Conservation (phyloP, 2,329 filamentous ascomycete genomes). For the Colletotrichum theobromicola region DNA sequence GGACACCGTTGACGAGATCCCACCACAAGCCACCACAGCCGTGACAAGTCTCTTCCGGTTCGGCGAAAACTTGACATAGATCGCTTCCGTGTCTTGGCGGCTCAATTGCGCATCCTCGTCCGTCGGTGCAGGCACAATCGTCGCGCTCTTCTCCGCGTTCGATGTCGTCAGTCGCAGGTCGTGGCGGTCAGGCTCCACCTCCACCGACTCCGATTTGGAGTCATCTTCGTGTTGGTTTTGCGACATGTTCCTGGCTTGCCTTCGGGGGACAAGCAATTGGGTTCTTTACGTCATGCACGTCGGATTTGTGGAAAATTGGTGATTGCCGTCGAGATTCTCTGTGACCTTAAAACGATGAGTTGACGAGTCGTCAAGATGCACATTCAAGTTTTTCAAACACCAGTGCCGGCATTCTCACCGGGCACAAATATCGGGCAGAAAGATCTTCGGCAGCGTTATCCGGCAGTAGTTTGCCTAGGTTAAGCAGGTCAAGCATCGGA, state of each 20-base stretch:
- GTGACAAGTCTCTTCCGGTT: conserved; percentile 10
- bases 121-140: background rate
- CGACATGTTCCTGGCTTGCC: background rate
- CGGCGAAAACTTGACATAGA: conserved; percentile 1
- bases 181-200: background rate
- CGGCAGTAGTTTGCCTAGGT: background rate
- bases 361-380: background rate
- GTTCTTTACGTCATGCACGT: background rate
- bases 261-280: background rate
- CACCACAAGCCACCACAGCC: conserved; percentile 6
- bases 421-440: background rate
- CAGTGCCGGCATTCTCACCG: background rate
- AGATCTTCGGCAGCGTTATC: background rate
- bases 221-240: background rate
- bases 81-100: conserved; percentile 14
- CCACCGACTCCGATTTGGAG: background rate
- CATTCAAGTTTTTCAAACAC: background rate
- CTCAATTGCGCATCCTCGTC: background rate
- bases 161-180: conserved; percentile 3
- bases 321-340: no score
- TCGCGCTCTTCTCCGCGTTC: conserved; percentile 9
- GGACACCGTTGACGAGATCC: conserved; percentile 7
- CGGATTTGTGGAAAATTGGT: background rate
- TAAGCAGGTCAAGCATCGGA: background rate
- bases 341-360: no score